Evolutionary conservation across 306 rosid genomes (phyloP).

Genomic region (Cucumis hystrix): DNA sequence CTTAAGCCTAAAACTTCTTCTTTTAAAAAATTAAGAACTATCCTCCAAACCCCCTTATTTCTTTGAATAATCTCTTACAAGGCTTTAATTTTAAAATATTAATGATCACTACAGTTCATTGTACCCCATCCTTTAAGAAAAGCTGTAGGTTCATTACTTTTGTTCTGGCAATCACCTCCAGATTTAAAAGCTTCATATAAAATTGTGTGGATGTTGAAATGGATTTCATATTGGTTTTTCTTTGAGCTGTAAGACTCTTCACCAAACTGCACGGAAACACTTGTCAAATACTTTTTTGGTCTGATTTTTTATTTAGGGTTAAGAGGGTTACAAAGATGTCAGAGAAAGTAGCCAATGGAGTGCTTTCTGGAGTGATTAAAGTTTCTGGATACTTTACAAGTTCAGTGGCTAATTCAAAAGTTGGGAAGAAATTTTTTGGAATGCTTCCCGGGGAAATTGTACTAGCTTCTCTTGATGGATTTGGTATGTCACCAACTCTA

Average conservation of each 20-base stretch:
- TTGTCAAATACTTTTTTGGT: neutral
- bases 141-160: neutral
- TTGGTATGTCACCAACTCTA: slow-evolving; percentile 18
- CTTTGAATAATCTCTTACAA: neutral
- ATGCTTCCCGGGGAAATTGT: slow-evolving; percentile 38
- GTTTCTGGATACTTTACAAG: slow-evolving; percentile 45
- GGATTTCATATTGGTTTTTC: neutral
- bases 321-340: slow-evolving; percentile 82
- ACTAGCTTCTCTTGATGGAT: slow-evolving; percentile 41
- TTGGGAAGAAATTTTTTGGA: slow-evolving; percentile 36
- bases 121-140: neutral
- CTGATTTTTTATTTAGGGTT: slow-evolving; percentile 42
- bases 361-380: slow-evolving; percentile 68
- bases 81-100: neutral
- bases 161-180: neutral
- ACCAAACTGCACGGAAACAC: neutral
- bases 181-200: neutral
- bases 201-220: neutral
- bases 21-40: neutral
- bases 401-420: slow-evolving; percentile 47
- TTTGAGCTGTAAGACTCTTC: neutral
- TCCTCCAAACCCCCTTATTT: neutral
- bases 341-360: slow-evolving; percentile 74
- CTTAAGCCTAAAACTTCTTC: neutral
- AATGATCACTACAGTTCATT: neutral